Conservation (phyloP, 495 filamentous ascomycete genomes). For the Oidiodendron maius region DNA sequence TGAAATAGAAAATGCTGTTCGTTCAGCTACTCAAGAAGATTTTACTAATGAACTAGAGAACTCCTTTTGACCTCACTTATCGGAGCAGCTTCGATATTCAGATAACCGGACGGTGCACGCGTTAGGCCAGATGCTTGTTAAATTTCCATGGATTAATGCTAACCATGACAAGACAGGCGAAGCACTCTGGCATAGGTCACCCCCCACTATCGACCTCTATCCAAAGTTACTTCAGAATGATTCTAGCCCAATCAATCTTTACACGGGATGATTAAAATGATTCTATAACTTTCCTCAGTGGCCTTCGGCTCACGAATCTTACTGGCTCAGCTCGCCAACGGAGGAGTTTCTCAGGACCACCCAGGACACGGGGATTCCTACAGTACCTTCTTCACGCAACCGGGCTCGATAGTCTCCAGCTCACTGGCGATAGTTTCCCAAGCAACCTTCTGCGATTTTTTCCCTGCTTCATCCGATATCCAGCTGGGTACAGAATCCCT, state of each 20-base stretch:
- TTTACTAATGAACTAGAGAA: neutral
- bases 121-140: constrained; percentile 2
- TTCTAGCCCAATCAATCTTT: neutral
- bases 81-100: constrained; percentile 4
- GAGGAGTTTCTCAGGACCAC: neutral
- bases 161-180: constrained; percentile 4
- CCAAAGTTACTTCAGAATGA: neutral
- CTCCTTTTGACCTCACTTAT: constrained; percentile 1
- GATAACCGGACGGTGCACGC: neutral
- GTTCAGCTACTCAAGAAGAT: neutral
- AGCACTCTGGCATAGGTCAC: constrained; percentile 6
- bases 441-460: constrained; percentile 18
- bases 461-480: constrained; percentile 9
- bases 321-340: neutral
- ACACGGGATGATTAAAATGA: neutral
- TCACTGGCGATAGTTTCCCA: constrained; percentile 22
- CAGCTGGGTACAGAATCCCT: neutral
- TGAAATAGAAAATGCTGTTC: neutral
- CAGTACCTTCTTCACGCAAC: constrained; percentile 7
- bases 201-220: neutral
- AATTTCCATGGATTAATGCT: constrained; percentile 13
- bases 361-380: neutral
- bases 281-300: neutral
- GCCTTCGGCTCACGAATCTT: neutral
- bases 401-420: constrained; percentile 10